phyloP scores from a whole-genome alignment of 345 rosid genomes.

The Hevea brasiliensis region DNA sequence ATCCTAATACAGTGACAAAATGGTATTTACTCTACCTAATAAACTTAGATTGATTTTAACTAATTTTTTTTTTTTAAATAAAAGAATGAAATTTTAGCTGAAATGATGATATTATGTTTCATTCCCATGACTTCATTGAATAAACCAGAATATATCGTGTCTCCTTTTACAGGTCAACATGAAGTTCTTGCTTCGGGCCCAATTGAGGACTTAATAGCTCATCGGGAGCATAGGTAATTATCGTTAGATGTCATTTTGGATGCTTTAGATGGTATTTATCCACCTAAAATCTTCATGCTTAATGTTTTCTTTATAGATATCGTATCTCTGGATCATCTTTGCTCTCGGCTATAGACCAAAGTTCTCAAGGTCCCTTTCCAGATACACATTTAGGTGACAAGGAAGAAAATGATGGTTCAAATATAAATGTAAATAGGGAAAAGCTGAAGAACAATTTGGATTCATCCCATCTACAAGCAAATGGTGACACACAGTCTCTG shows the following conservation, averaged over 20 bases:
- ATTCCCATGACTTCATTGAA: neutral
- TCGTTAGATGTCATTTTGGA: slow-evolving; percentile 5
- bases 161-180: slow-evolving; percentile 69
- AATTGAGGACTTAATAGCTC: slow-evolving; percentile 96
- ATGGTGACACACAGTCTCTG: slow-evolving; percentile 65
- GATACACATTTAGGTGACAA: slow-evolving; percentile 65
- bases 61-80: too few species aligned
- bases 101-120: neutral
- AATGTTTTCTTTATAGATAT: slow-evolving; percentile 54
- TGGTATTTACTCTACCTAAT: too few species aligned
- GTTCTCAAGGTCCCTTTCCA: slow-evolving; percentile 76
- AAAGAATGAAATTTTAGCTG: neutral
- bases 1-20: too few species aligned
- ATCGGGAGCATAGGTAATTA: slow-evolving; percentile 91
- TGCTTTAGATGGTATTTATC: slow-evolving; percentile 6
- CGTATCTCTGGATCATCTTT: slow-evolving; percentile 96
- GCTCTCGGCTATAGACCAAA: slow-evolving; percentile 97
- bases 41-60: neutral
- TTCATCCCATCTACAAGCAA: slow-evolving; percentile 45
- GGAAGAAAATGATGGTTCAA: slow-evolving; percentile 62
- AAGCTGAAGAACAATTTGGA: slow-evolving; percentile 45
- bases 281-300: slow-evolving; percentile 20
- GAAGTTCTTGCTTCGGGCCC: slow-evolving; percentile 99
- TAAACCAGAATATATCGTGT: slow-evolving; percentile 7
- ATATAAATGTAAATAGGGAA: slow-evolving; percentile 38